These are phyloP conservation scores for Mrakia frigida DNA, from an alignment of 768 basidiomycete species.

Conservation along the genomic window DNA sequence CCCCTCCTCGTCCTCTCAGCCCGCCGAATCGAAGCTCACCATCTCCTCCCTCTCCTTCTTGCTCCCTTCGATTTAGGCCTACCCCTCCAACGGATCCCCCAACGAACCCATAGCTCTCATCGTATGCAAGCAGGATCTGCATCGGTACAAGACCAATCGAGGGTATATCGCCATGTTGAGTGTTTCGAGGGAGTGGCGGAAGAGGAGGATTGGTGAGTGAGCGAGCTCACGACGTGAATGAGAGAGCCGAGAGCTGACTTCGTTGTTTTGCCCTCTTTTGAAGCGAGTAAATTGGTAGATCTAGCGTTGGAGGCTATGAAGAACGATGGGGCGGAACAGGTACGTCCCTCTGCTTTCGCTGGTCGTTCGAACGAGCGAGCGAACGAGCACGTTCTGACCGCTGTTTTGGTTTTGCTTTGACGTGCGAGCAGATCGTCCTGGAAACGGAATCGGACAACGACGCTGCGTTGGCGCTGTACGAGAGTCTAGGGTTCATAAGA, in stretches of 20 bases:
- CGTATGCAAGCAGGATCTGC: conserved; percentile 93
- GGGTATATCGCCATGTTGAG: conserved; percentile 99
- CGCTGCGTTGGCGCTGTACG: conserved; percentile 81
- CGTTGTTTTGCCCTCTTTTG: conserved; percentile 39
- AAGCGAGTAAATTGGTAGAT: conserved; percentile 81
- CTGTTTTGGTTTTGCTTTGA: conserved; percentile 24
- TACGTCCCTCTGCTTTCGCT: conserved; percentile 45
- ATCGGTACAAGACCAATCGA: conserved; percentile 64
- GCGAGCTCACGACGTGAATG: neutral
- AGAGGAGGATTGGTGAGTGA: conserved; percentile 87
- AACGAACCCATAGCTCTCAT: conserved; percentile 75
- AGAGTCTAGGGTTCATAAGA: conserved; percentile 85
- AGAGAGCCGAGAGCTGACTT: too few relatives aligned
- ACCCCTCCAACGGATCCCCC: conserved; percentile 50
- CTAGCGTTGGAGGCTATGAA: conserved; percentile 82
- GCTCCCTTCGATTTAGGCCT: conserved; percentile 52
- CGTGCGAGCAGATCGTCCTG: conserved; percentile 66
- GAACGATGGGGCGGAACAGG: conserved; percentile 76
- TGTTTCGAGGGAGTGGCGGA: conserved; percentile 73
- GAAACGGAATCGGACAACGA: conserved; percentile 94
- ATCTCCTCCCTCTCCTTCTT: conserved; percentile 5
- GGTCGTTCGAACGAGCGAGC: neutral
- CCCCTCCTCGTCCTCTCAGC: conserved; percentile 30
- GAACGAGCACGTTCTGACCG: neutral
- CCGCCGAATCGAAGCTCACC: conserved; percentile 18